phyloP scores from a whole-genome alignment of 306 rosid species.

The Rosa rugosa region DNA sequence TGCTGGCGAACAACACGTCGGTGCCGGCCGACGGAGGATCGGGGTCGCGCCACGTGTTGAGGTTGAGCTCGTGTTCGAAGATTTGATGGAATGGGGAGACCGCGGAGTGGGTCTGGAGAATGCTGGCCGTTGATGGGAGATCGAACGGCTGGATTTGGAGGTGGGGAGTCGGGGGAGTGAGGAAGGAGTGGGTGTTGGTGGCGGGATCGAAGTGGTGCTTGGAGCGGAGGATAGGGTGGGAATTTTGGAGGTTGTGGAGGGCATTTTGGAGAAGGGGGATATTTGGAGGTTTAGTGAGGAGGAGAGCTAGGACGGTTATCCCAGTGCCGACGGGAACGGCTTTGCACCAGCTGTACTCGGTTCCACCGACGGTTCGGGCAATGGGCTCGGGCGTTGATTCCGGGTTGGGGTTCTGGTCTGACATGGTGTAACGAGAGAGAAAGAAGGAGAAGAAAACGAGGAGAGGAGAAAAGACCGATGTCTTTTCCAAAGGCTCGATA shows the following conservation, averaged over 20 bases:
- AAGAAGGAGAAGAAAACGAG: background rate
- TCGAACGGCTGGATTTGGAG: slow-evolving; percentile 64
- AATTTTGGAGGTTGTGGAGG: slow-evolving; percentile 57
- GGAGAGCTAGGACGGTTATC: slow-evolving; percentile 68
- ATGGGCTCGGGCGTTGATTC: slow-evolving; percentile 11
- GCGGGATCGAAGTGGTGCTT: slow-evolving; percentile 50
- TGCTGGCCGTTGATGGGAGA: slow-evolving; percentile 46
- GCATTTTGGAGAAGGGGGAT: slow-evolving; percentile 54
- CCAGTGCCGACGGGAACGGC: slow-evolving; percentile 91
- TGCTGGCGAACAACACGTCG: slow-evolving; percentile 48
- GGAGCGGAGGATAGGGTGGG: slow-evolving; percentile 87
- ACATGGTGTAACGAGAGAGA: slow-evolving; percentile 26
- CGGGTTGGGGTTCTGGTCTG: slow-evolving; percentile 28
- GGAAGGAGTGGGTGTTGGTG: slow-evolving; percentile 43
- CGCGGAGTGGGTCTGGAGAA: slow-evolving; percentile 33
- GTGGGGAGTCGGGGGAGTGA: slow-evolving; percentile 37
- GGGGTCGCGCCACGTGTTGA: slow-evolving; percentile 49
- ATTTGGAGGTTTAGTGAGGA: slow-evolving; percentile 61
- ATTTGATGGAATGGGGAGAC: slow-evolving; percentile 53
- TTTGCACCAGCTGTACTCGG: slow-evolving; percentile 91
- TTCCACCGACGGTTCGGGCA: slow-evolving; percentile 72
- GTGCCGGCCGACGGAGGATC: slow-evolving; percentile 4
- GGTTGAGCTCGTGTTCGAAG: slow-evolving; percentile 71
- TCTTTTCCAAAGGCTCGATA: background rate
- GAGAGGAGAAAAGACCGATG: background rate